A percentile compares a stretch with the other conserved stretches of the same genome.
Conservation (phyloP, 192 early-diverging fungal genomes). For the Thamnidium elegans region DNA sequence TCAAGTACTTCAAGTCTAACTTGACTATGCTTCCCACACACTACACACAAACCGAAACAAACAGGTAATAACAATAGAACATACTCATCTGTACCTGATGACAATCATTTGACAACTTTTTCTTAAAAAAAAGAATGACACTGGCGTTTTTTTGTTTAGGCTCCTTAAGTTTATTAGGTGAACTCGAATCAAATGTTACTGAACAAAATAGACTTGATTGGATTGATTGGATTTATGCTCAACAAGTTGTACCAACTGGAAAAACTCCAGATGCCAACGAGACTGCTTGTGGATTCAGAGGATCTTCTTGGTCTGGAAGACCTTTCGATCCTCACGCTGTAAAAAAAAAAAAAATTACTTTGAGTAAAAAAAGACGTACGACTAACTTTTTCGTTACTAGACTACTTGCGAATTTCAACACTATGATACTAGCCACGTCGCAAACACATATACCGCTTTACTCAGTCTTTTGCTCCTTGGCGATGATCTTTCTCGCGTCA, state of each 20-base stretch:
- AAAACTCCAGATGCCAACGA: slow-evolving; percentile 29
- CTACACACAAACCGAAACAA: slow-evolving; percentile 68
- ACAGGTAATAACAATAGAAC: slow-evolving; percentile 48
- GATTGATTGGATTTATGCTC: slow-evolving; percentile 97
- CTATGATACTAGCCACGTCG: slow-evolving; percentile 61
- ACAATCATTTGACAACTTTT: background rate
- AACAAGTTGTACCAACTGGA: slow-evolving; percentile 67
- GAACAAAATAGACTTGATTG: slow-evolving; percentile 58
- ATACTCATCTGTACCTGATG: background rate
- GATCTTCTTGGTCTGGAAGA: slow-evolving; percentile 64
- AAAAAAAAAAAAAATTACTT: slow-evolving; percentile 8
- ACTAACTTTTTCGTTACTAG: background rate
- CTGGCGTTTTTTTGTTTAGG: slow-evolving; percentile 79
- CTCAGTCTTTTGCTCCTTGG: slow-evolving; percentile 75
- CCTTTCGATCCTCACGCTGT: slow-evolving; percentile 47
- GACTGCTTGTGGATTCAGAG: slow-evolving; percentile 66
- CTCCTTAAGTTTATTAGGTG: slow-evolving; percentile 77
- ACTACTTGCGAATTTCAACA: slow-evolving; percentile 23
- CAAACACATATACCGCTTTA: slow-evolving; percentile 91
- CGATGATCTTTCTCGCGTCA: slow-evolving; percentile 85
- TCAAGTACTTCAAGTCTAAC: slow-evolving; percentile 68
- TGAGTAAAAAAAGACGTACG: slow-evolving; percentile 11
- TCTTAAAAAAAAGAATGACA: slow-evolving; percentile 67
- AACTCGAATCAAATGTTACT: slow-evolving; percentile 52
- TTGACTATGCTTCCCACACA: slow-evolving; percentile 70